Conservation (phyloP, 345 rosid species). For the Euphorbia tirucalli region DNA sequence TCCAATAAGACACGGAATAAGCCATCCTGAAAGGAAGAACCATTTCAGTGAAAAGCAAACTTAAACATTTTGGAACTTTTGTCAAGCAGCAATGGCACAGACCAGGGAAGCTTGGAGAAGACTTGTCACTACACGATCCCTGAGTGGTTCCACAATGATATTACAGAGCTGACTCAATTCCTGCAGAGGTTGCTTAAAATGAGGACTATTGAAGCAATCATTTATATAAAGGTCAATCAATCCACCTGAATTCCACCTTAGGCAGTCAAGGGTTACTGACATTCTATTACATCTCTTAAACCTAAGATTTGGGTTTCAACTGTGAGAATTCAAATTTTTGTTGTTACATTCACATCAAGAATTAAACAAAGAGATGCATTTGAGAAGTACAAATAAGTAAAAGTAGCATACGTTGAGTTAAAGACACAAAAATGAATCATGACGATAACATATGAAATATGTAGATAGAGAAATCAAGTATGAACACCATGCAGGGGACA, state of each 20-base stretch:
- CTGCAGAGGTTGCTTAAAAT: slow-evolving; percentile 40
- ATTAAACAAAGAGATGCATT: neutral
- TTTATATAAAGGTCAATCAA: neutral
- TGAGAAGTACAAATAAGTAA: neutral
- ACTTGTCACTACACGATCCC: slow-evolving; percentile 92
- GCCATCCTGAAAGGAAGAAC: slow-evolving; percentile 61
- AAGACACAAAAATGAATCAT: neutral
- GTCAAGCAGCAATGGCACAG: slow-evolving; percentile 24
- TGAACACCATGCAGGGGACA: neutral
- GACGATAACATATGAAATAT: neutral
- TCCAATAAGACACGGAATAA: slow-evolving; percentile 80
- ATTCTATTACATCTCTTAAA: neutral
- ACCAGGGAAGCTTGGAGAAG: slow-evolving; percentile 96
- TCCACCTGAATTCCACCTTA: neutral
- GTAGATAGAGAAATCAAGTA: no score
- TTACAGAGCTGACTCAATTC: slow-evolving; percentile 80
- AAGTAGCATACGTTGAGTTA: no score
- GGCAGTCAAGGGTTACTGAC: neutral
- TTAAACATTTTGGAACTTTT: slow-evolving; percentile 4
- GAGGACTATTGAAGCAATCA: neutral
- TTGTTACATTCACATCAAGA: neutral
- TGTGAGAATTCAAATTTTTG: neutral
- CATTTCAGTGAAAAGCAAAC: slow-evolving; percentile 18
- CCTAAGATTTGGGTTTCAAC: neutral
- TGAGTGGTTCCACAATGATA: slow-evolving; percentile 76